Evolutionary conservation across 768 basidiomycete genomes (phyloP).

Genomic region (Auricularia heimuer): DNA sequence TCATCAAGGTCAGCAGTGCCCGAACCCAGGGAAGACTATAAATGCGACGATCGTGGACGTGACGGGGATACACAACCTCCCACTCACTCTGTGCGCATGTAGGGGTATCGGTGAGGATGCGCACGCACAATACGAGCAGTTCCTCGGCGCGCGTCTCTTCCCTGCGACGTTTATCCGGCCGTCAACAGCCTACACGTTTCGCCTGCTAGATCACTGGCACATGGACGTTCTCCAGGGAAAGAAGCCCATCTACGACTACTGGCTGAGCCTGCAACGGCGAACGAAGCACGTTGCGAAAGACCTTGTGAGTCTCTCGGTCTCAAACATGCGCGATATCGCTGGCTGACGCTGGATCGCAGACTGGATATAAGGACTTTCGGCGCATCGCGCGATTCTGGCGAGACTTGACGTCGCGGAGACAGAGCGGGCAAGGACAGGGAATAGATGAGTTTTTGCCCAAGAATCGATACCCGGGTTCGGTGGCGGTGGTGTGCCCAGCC

Average conservation of each 20-base stretch:
- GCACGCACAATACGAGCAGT: background rate
- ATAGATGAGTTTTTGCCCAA: background rate
- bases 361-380: constrained; percentile 2
- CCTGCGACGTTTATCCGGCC: background rate
- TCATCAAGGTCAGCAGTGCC: background rate
- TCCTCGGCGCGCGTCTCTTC: background rate
- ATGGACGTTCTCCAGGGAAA: constrained; percentile 5
- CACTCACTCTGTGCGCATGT: background rate
- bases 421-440: constrained; percentile 4
- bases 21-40: background rate
- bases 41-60: background rate
- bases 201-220: constrained; percentile 1
- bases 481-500: constrained; percentile 8
- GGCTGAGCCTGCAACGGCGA: background rate
- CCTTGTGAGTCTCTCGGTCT: background rate
- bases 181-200: background rate
- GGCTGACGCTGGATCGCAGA: background rate
- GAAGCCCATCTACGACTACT: constrained; percentile 4
- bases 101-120: background rate
- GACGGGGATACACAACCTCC: background rate
- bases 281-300: background rate
- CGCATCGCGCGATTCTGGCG: constrained; percentile 3
- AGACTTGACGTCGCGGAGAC: constrained; percentile 2
- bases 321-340: background rate
- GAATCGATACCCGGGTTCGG: background rate